Evolutionary conservation across 805 yeast genomes (phyloP).

Genomic region (Saturnispora gosingensis): DNA sequence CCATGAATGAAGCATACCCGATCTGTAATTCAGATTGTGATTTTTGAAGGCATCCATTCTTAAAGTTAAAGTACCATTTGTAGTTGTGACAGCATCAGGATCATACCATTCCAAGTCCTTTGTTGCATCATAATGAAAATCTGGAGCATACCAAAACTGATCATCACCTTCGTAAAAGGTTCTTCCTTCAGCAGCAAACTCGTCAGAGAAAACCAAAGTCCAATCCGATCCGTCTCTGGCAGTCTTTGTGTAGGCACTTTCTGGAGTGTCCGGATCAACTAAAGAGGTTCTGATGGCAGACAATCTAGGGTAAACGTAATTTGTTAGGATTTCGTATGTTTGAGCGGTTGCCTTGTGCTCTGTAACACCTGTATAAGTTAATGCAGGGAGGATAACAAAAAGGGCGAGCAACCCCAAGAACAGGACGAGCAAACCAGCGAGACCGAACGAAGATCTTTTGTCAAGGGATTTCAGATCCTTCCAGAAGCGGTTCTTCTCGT

Average conservation of each 20-base stretch:
- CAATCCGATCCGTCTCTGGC: slow-evolving; percentile 57
- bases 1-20: slow-evolving; percentile 93
- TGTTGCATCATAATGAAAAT: slow-evolving; percentile 80
- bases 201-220: slow-evolving; percentile 82
- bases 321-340: slow-evolving; percentile 30
- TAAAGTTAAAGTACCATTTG: slow-evolving; percentile 58
- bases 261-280: slow-evolving; percentile 68
- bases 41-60: slow-evolving; percentile 75
- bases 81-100: slow-evolving; percentile 81
- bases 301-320: slow-evolving; percentile 48
- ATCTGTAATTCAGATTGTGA: slow-evolving; percentile 72
- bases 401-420: slow-evolving; percentile 54
- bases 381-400: slow-evolving; percentile 71
- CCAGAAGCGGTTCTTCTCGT: slow-evolving; percentile 60
- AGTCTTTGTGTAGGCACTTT: slow-evolving; percentile 32
- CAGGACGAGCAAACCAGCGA: slow-evolving; percentile 50
- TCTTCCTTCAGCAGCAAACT: slow-evolving; percentile 82
- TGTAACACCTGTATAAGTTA: slow-evolving; percentile 71
- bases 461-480: slow-evolving; percentile 62
- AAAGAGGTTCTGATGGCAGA: slow-evolving; percentile 51
- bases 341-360: slow-evolving; percentile 13
- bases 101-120: slow-evolving; percentile 90
- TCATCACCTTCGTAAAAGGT: slow-evolving; percentile 88
- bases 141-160: slow-evolving; percentile 82
- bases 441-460: slow-evolving; percentile 49